Evolutionary conservation across 2,329 filamentous ascomycete genomes (phyloP), one percentile per base, ranked within the genome.

Genomic region (Fusarium sp.): DNA sequence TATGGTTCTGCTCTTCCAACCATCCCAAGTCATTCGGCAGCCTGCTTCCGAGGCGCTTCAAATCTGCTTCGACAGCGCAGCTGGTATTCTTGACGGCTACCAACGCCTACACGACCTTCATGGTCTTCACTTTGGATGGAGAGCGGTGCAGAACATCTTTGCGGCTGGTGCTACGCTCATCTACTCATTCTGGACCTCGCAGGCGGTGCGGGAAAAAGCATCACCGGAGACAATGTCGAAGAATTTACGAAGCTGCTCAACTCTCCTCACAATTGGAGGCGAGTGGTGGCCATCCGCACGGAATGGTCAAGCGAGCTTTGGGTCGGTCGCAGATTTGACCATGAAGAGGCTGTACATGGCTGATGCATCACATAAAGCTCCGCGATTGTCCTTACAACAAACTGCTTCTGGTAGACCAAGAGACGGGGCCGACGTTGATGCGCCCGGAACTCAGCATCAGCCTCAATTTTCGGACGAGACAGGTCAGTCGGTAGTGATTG

Each of bases 371-470:
- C 33, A 49, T 14, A 49, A 49, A 49, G 29, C 46, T 18, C 46
- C 46, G 0, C 46, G 46, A 3, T 20, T 49, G 4, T 13, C 29
- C 0, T 10, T 49, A 0, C 46, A 49, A 0, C 46, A 49, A 17
- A 33, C 46, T 0, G 44, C 44, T 0, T 29, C 44, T n/a, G 0
- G 0, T 3, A 49, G 29, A 22, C 29, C 20, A 49, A 33, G 46
- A 29, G 10, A 44, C 6, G 41, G 2, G 4, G 6, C 9, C 41
- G n/a, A 44, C 6, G 12, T 18, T 1, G 42, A 13, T 5, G 42
- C 4, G 4, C 6, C 27, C 0, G 8, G 13, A 47, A 12, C 3
- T 31, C 20, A 17, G 0, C 4, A 12, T 17, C 9, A 17, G 27
- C 29, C 46, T 22, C 7, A 9, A 18, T 18, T 33, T 0, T 33